Evolutionary conservation across 2,329 filamentous ascomycete genomes (phyloP), one percentile per base, ranked within the genome.

Genomic region (Microcyclosporella mali): DNA sequence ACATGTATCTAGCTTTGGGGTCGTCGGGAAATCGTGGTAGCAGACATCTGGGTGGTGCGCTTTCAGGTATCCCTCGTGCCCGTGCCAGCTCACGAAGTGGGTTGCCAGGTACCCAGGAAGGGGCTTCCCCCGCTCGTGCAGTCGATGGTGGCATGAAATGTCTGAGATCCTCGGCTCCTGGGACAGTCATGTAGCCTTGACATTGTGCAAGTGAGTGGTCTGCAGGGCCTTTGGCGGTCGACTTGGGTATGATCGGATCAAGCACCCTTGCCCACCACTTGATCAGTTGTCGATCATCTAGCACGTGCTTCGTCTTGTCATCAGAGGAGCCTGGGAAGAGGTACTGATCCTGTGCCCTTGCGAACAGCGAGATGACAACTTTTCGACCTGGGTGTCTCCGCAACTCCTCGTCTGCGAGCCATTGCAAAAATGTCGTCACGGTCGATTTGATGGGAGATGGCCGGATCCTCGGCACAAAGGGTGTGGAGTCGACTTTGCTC

Each of bases 401-500:
- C 37, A 82, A 75, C 38, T 59, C 45, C 33, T 79, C 73, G 33
- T 79, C 75, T 18, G 92, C 74, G 1, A 98, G 72, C 66, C 85
- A 85, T 9, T 77, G 72, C 16, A 98, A 65, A 53, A 97, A 95
- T 0, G 81, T 77, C 4, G 81, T 79, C 36, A 82, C 84, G 33
- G 94, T 76, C 25, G 80, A 73, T 49, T 85, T 80, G 37, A 95
- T 75, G 0, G 88, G 88, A 3, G 86, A 92, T 0, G 78, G 71
- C 0, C 74, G 71, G n/a, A 77, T 73, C 53, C 70, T 76, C 12
- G 81, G 77, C 8, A 95, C 69, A 61, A 88, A 94, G 17, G 94
- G 92, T 0, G 90, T 95, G 8, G 92, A 95, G 68, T 98, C 92
- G 37, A 92, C 92, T 66, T 98, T 98, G 50, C 89, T 90, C 17